Conservation (phyloP, 1,284 basidiomycete genomes). For the Melanopsichium pennsylvanicum region DNA sequence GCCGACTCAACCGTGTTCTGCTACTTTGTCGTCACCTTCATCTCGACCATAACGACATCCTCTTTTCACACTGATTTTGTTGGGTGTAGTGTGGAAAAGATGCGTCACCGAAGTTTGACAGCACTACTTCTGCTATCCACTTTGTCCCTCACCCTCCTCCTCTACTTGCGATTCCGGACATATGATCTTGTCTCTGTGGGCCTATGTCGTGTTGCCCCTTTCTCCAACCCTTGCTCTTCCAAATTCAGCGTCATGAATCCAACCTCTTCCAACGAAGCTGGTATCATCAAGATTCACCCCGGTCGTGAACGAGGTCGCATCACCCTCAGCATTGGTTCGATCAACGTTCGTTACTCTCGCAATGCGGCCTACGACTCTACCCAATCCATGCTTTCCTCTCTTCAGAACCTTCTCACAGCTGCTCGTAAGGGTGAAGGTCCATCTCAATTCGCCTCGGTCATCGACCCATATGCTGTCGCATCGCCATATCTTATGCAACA, state of each 20-base stretch:
- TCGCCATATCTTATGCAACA: slow-evolving; percentile 28
- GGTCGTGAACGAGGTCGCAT: slow-evolving; percentile 3
- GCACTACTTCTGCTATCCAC: slow-evolving; percentile 9
- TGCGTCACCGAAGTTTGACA: slow-evolving; percentile 18
- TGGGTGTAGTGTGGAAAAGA: too few relatives aligned
- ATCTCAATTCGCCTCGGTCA: neutral
- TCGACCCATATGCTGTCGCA: neutral
- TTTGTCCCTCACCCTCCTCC: slow-evolving; percentile 9
- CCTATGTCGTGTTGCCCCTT: slow-evolving; percentile 15
- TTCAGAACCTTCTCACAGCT: slow-evolving; percentile 7
- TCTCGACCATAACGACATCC: too few relatives aligned
- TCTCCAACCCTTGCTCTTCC: slow-evolving; percentile 12
- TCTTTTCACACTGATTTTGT: too few relatives aligned
- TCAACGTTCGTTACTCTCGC: slow-evolving; percentile 45
- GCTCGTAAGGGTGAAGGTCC: slow-evolving; percentile 1
- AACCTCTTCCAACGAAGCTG: too few relatives aligned
- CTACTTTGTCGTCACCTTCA: too few relatives aligned
- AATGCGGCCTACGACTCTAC: slow-evolving; percentile 25
- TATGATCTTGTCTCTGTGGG: slow-evolving; percentile 37
- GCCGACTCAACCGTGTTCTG: too few relatives aligned
- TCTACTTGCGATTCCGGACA: slow-evolving; percentile 25
- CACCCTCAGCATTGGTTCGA: slow-evolving; percentile 28
- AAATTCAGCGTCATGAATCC: too few relatives aligned
- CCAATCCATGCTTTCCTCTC: slow-evolving; percentile 1
- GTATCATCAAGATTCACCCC: neutral